Evolutionary conservation across 345 rosid species (phyloP).

Genomic region (Populus davidiana): DNA sequence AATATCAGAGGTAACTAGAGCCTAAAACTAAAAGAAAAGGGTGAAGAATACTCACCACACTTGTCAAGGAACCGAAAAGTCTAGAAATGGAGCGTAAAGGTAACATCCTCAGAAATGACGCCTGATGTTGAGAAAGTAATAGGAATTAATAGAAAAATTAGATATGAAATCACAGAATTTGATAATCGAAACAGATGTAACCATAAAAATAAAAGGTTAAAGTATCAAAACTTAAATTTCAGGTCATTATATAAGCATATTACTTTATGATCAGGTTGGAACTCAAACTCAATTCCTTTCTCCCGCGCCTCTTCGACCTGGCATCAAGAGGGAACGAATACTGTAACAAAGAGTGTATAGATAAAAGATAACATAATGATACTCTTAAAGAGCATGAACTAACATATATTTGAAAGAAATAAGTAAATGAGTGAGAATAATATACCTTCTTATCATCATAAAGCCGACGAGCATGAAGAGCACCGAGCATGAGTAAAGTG

Average conservation of each 20-base stretch:
- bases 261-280: constrained; percentile 77
- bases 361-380: too few relatives aligned
- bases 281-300: constrained; percentile 75
- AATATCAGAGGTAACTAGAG: background rate
- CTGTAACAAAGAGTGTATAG: too few relatives aligned
- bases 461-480: constrained; percentile 88
- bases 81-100: constrained; percentile 90
- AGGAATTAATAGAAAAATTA: constrained; percentile 1
- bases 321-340: background rate
- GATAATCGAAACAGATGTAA: background rate
- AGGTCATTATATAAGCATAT: background rate
- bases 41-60: constrained; percentile 47
- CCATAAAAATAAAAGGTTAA: background rate
- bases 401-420: background rate
- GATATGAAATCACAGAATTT: background rate
- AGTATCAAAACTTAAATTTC: background rate
- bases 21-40: background rate
- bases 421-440: background rate
- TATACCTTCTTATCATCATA: constrained; percentile 83
- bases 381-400: too few relatives aligned
- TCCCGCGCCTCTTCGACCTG: constrained; percentile 81
- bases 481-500: constrained; percentile 91
- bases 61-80: constrained; percentile 73
- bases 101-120: constrained; percentile 67
- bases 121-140: constrained; percentile 42